Evolutionary conservation across 2,329 filamentous ascomycete genomes (phyloP).

Genomic region (Aureobasidium mangrovei): DNA sequence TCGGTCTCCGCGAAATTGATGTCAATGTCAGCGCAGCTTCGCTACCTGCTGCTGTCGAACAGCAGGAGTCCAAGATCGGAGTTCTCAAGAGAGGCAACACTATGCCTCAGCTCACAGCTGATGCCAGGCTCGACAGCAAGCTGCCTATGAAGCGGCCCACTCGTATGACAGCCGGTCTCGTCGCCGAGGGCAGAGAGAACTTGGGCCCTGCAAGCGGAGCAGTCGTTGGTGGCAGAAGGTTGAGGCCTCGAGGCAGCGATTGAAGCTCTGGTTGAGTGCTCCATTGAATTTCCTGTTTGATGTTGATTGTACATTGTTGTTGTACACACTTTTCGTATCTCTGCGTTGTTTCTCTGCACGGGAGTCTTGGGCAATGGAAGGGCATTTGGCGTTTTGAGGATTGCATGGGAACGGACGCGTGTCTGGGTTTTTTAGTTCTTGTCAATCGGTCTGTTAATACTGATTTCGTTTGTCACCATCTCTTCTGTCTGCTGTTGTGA

Average conservation of each 20-base stretch:
- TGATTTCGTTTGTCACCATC: too few species aligned
- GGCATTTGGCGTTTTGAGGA: neutral
- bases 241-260: slow-evolving; percentile 33
- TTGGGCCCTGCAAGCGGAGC: slow-evolving; percentile 31
- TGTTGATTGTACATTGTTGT: neutral
- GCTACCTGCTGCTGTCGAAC: slow-evolving; percentile 13
- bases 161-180: slow-evolving; percentile 35
- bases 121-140: slow-evolving; percentile 29
- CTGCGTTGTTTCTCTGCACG: neutral
- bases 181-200: slow-evolving; percentile 27
- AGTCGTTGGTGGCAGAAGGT: slow-evolving; percentile 34
- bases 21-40: slow-evolving; percentile 33
- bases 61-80: slow-evolving; percentile 18
- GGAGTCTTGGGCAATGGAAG: neutral
- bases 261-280: slow-evolving; percentile 29
- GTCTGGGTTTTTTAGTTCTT: too few species aligned
- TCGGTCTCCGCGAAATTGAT: slow-evolving; percentile 39
- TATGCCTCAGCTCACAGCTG: slow-evolving; percentile 13
- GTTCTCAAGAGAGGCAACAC: slow-evolving; percentile 38
- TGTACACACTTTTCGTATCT: neutral
- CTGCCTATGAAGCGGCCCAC: slow-evolving; percentile 34
- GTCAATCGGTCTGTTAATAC: too few species aligned
- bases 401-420: too few species aligned
- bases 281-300: neutral
- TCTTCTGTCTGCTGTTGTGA: too few species aligned